phyloP scores from a whole-genome alignment of 495 filamentous ascomycete species.

The Hamigera avellanea region DNA sequence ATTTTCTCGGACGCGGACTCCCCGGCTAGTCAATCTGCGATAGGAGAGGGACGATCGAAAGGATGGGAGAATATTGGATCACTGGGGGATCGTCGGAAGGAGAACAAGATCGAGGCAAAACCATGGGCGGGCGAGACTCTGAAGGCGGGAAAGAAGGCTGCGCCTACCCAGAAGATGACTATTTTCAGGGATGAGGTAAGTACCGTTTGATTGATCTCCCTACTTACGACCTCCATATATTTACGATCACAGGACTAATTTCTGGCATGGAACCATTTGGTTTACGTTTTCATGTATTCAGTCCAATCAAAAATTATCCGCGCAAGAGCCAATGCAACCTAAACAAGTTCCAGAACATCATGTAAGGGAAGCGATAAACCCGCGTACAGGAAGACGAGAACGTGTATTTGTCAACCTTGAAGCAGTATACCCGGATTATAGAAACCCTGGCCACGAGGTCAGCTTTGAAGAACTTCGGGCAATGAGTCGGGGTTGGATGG shows the following conservation, averaged over 20 bases:
- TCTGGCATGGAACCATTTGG: slow-evolving; percentile 50
- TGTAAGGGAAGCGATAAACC: slow-evolving; percentile 65
- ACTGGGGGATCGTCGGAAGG: slow-evolving; percentile 79
- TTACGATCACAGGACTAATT: slow-evolving; percentile 98
- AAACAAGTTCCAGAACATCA: slow-evolving; percentile 34
- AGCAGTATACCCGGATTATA: slow-evolving; percentile 66
- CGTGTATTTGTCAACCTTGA: slow-evolving; percentile 78
- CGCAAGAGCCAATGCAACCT: slow-evolving; percentile 23
- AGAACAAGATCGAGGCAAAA: slow-evolving; percentile 76
- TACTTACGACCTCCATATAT: slow-evolving; percentile 48
- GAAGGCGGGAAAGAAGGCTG: slow-evolving; percentile 71
- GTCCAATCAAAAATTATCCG: slow-evolving; percentile 39
- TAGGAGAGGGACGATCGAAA: slow-evolving; percentile 39
- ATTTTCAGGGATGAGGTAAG: slow-evolving; percentile 96
- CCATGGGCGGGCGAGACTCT: slow-evolving; percentile 90
- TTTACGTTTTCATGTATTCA: slow-evolving; percentile 46
- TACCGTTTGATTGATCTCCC: slow-evolving; percentile 12
- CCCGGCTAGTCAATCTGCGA: slow-evolving; percentile 28
- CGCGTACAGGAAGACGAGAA: slow-evolving; percentile 66
- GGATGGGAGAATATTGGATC: slow-evolving; percentile 92
- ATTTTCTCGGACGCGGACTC: slow-evolving; percentile 74
- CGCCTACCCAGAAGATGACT: slow-evolving; percentile 66
- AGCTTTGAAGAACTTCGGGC: slow-evolving; percentile 90
- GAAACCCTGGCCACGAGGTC: slow-evolving; percentile 55
- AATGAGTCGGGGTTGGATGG: slow-evolving; percentile 63